Evolutionary conservation across 495 filamentous ascomycete genomes (phyloP).

Genomic region (Pyrenula aspistea): DNA sequence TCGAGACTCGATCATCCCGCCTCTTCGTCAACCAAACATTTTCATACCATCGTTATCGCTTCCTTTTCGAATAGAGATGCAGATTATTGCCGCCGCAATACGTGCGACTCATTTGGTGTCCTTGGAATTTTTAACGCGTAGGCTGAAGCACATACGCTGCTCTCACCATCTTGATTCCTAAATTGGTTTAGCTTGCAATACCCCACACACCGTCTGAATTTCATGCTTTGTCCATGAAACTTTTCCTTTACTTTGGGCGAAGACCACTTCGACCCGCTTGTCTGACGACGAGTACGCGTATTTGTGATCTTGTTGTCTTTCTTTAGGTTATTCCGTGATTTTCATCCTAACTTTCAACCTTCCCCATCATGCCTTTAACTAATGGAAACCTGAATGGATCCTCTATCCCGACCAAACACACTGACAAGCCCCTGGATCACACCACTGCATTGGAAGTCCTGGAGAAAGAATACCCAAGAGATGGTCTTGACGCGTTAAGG

Average conservation of each 20-base stretch:
- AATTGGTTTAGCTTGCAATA: neutral
- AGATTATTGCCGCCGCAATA: no score
- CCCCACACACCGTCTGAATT: neutral
- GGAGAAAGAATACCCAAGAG: conserved; percentile 56
- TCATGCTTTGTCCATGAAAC: neutral
- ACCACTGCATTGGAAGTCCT: conserved; percentile 67
- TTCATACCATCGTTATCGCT: no score
- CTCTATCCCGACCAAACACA: conserved; percentile 27
- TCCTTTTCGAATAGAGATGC: no score
- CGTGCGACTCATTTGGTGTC: no score
- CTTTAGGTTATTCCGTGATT: no score
- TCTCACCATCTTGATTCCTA: neutral
- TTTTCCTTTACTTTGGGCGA: neutral
- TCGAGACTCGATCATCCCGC: neutral
- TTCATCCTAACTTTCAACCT: neutral
- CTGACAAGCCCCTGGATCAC: conserved; percentile 38
- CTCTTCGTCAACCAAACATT: no score
- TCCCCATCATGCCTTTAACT: conserved; percentile 52
- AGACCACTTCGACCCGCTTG: neutral
- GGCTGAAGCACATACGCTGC: no score
- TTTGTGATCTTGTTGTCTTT: neutral
- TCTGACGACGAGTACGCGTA: neutral
- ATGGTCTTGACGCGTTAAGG: conserved; percentile 75
- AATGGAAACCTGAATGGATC: conserved; percentile 42
- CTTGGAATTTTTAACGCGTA: no score